These are phyloP conservation scores for Pythium monospermum DNA, from an alignment of 352 stramenopile species.

Conservation along the genomic window DNA sequence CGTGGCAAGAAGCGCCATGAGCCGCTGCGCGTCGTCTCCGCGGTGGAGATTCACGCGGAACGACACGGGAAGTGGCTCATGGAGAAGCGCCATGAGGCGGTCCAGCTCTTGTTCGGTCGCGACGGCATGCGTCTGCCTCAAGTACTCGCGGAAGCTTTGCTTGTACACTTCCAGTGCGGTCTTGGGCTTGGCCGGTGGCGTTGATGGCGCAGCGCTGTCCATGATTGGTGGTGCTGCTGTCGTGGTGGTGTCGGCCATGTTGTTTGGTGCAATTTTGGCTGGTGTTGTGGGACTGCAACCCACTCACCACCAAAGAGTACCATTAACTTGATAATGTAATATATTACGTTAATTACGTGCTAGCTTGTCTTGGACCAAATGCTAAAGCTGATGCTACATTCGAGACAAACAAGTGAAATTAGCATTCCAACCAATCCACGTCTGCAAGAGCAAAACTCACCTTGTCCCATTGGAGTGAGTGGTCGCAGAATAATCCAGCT, in stretches of 20 bases:
- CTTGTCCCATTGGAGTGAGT: conserved; percentile 13
- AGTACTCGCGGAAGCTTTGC: conserved; percentile 80
- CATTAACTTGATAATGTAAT: background rate
- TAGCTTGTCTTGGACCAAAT: conserved; percentile 15
- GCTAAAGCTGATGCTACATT: conserved; percentile 17
- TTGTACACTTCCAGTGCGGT: conserved; percentile 71
- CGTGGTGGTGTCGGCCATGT: background rate
- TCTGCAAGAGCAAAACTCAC: background rate
- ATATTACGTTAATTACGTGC: conserved; percentile 3
- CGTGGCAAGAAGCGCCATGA: conserved; percentile 42
- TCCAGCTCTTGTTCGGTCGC: conserved; percentile 43
- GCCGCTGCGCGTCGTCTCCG: conserved; percentile 38
- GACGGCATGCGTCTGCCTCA: conserved; percentile 57
- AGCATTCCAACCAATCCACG: background rate
- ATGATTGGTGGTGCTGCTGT: background rate
- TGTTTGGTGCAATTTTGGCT: conserved; percentile 1
- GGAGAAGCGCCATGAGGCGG: conserved; percentile 63
- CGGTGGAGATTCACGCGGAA: conserved; percentile 82
- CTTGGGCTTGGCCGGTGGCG: conserved; percentile 28
- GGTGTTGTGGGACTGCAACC: conserved; percentile 2
- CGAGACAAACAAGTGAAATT: background rate
- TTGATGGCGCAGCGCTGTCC: background rate
- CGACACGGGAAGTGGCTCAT: conserved; percentile 71
- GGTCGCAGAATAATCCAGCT: conserved; percentile 29
- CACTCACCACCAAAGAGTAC: background rate